Evolutionary conservation across 1,139 yeast genomes (phyloP), one percentile per base, ranked within the genome.

Genomic region (Trichomonascaceae sp.): DNA sequence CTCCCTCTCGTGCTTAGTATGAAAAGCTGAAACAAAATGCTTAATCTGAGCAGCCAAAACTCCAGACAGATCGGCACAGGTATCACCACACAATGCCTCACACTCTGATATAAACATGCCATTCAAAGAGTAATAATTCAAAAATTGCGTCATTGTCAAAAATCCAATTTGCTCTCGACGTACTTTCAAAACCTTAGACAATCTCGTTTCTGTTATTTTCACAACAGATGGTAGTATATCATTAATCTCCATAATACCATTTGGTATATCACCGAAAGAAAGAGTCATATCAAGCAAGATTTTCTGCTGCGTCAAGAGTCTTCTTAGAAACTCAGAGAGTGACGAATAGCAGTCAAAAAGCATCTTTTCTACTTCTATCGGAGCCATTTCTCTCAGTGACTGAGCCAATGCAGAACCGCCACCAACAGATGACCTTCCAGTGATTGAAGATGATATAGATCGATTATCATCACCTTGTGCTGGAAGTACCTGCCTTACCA

Each of bases 221-320:
- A 89, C 85, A 1, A 89, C 83, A 55, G 79, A 81, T 59, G 80
- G 79, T 27, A 85, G 78, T 3, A 86, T 75, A 27, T 71, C 70
- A 13, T 66, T 66, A 22, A 69, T 60, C 43, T 67, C 72, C n/a
- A 67, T 56, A 17, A 57, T 39, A 13, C 55, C 52, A 39, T 54
- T 50, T 17, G 57, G 49, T 24, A 61, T 57, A 10, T 63, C 62
- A n/a, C 67, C 68, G 13, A 53, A 13, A 20, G 83, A 82, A 36
- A 90, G 73, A 0, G 95, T 84, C 54, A 87, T 68, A 61, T 88
- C 96, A 19, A 93, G 74, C 38, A 93, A 69, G 4, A 87, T 63
- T 65, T 89, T 89, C 65, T 91, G 96, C 58, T 91, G 97, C 1
- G 81, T 74, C 0, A 87, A 81, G 24, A 91, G 73, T 53, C 96